Evolutionary conservation across 202 grass and related monocot genomes (phyloP), one percentile per base, ranked within the genome.

Genomic region (Brachypodium distachyon): DNA sequence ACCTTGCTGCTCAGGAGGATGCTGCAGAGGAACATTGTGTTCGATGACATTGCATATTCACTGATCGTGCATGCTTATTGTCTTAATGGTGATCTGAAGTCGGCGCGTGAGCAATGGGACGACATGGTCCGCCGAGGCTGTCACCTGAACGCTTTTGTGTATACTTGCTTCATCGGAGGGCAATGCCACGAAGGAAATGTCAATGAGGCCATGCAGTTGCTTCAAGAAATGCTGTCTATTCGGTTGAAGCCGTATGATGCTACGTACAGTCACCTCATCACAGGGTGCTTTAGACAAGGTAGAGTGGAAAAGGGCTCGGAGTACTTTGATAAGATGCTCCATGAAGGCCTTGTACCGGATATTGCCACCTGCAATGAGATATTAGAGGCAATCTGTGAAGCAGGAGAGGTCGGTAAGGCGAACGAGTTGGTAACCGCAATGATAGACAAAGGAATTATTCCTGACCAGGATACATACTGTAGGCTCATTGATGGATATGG

Each of bases 11-110:
- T 97, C 34, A 94, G 81, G 67, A 91, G 91, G 81, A 81, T 97
- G 81, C 57, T 89, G 67, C 94, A 97, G 81, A 94, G 78, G 82
- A 89, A 90, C 74, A 84, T 94, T 70, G 76, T 97, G 39, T 86
- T 92, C 9, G 89, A 97, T 11, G 67, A 77, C 29, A 80, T 90
- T 22, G 85, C 76, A 1, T 63, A 94, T 67, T 94, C 94, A 9
- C 68, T 94, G 34, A 70, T 87, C 9, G 70, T 92, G 72, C 62
- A 85, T 84, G 72, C 84, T 6, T 47, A 90, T 70, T 92, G 89
- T 70, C 62, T 29, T 26, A 56, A 22, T 27, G 75, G 67, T 54
- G 87, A 93, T 66, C 62, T 90, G 19, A 78, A 78, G 49, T 81
- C 61, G 0, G 86, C 94, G 12, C 71, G 71, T 0, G 76, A 82